Evolutionary conservation across 441 rosid species (phyloP), one percentile per base, ranked within the genome.

Genomic region (Gossypium gossypioides): DNA sequence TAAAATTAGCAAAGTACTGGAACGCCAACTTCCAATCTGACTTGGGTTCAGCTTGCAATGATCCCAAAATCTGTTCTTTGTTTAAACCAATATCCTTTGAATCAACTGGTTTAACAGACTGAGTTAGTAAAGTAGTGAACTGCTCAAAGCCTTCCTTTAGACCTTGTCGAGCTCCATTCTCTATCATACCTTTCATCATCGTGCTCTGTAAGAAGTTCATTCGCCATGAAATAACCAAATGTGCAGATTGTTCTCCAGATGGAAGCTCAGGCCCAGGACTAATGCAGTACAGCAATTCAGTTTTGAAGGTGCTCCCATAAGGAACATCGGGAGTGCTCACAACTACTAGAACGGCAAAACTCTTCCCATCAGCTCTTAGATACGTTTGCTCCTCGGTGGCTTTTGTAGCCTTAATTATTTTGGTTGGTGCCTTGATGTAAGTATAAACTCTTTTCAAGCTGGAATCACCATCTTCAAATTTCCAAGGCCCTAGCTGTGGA

Each of bases 101-200:
- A 80, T 94, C 97, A 79, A 90, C 92, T 44, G 85, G 91, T 75
- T 91, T 87, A 71, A 90, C 83, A 42, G 58, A 79, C 84, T 92
- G 87, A 72, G 88, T 83, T 65, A 94, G 74, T 57, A 90, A 60
- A 76, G 84, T 74, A 6, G 89, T 82, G 82, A 79, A 90, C 72
- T 81, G 91, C 74, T 89, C 99, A 59, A 81, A 94, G 73, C 86
- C 91, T 9, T 92, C 97, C 84, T 81, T 94, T 52, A 94, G 64
- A 74, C 97, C 99, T 75, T 81, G 87, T 34, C 93, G 82, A 37
- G 97, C 94, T 57, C 97, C 99, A 76, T 84, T 89, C 80, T 94
- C 97, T 76, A 91, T 94, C 97, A 94, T 90, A 51, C 97, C 81
- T 84, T 81, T 90, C 96, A 92, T 92, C 92, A 92, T 94, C 19